Percentiles rank a stretch among this genome's conserved stretches.
Conservation (phyloP, 2,329 filamentous ascomycete species). For the Trichoderma afroharzianum region DNA sequence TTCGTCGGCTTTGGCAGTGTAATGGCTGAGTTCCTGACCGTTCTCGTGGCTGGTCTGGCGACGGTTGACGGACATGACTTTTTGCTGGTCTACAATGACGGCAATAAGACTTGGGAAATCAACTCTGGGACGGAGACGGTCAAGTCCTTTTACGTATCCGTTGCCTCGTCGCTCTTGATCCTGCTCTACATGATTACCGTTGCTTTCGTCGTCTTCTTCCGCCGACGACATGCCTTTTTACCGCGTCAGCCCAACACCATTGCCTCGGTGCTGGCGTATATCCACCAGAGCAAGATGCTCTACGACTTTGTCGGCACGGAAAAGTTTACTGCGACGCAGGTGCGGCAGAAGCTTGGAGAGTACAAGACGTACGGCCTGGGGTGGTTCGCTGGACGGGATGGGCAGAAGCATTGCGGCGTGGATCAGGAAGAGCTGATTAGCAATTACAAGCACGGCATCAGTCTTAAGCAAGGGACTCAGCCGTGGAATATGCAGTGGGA, state of each 20-base stretch:
- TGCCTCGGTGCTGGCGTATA: slow-evolving; percentile 69
- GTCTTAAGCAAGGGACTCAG: slow-evolving; percentile 46
- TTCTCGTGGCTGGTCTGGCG: slow-evolving; percentile 63
- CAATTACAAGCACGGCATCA: slow-evolving; percentile 61
- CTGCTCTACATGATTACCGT: slow-evolving; percentile 62
- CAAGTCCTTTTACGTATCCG: slow-evolving; percentile 63
- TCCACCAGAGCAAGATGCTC: slow-evolving; percentile 78
- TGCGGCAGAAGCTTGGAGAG: slow-evolving; percentile 57
- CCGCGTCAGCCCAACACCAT: slow-evolving; percentile 78
- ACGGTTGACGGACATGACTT: slow-evolving; percentile 63
- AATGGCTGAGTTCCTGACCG: slow-evolving; percentile 68
- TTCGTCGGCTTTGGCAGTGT: slow-evolving; percentile 68
- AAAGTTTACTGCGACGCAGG: slow-evolving; percentile 56
- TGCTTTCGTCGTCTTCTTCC: slow-evolving; percentile 56
- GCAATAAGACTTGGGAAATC: slow-evolving; percentile 27
- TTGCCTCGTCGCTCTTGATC: slow-evolving; percentile 59
- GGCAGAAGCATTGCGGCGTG: slow-evolving; percentile 70
- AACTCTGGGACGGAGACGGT: slow-evolving; percentile 58
- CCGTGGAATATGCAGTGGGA: slow-evolving; percentile 49
- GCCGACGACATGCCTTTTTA: slow-evolving; percentile 66
- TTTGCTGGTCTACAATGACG: slow-evolving; percentile 30
- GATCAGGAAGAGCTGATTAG: slow-evolving; percentile 70
- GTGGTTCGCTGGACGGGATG: slow-evolving; percentile 72
- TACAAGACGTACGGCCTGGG: slow-evolving; percentile 69
- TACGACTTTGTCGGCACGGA: slow-evolving; percentile 70